Evolutionary conservation across 1,139 yeast species (phyloP), one percentile per base, ranked within the genome.

Genomic region (Insectozyma bohioensis): DNA sequence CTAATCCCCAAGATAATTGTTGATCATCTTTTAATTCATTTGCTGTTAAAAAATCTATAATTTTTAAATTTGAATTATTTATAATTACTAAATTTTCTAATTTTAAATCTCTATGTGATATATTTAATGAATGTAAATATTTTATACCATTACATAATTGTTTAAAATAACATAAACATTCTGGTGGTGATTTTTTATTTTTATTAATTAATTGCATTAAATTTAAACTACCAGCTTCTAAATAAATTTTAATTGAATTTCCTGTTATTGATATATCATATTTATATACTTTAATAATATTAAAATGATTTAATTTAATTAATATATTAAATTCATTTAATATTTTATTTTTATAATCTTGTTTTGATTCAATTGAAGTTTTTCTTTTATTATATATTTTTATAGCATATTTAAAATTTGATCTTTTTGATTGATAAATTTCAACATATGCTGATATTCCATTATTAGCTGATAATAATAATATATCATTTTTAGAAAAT

Each of bases 361-460:
- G 10, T 24, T 28, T 35, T 10, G 35, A 27, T 20, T 35, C 43
- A 24, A 24, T 30, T 2, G 34, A 34, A 39, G 71, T 78, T 36
- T 48, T 54, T n/a, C n/a, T n/a, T 4, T 49, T 35, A 33, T 57
- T 56, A 50, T 67, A 71, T 3, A 51, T 51, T 48, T 74, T 74
- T 14, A 70, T 58, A 1, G 71, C 78, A 40, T 58, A 69, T 4
- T 35, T 27, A 20, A 40, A 40, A 5, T 20, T 29, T 4, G 33
- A 38, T 10, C 42, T 31, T 28, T 48, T 52, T 22, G 52, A 44
- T 28, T 48, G 42, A 38, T 51, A 60, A 9, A 71, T 49, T 5
- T 58, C 66, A 3, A 71, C 76, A 9, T 45, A 46, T 0, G 75
- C 76, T 0, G 75, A 64, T 3, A 66, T 50, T 0, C 80, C 80